phyloP scores from a whole-genome alignment of 108 stramenopile species.

The Nitzschia sp. region DNA sequence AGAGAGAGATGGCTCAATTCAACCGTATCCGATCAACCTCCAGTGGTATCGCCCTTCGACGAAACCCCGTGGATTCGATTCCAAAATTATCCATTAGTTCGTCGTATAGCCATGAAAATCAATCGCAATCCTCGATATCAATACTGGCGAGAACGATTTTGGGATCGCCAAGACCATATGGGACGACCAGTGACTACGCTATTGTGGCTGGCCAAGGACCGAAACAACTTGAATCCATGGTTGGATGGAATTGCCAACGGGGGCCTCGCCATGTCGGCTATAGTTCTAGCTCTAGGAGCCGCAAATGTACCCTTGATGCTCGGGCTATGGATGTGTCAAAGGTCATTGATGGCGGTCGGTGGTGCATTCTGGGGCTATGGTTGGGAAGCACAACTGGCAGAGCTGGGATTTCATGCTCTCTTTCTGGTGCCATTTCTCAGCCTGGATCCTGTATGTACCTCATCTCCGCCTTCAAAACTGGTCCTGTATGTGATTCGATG shows the following conservation, averaged over 20 bases:
- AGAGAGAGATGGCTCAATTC: constrained; percentile 38
- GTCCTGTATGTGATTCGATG: constrained; percentile 55
- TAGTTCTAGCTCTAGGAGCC: constrained; percentile 47
- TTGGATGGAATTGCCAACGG: constrained; percentile 51
- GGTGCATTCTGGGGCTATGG: constrained; percentile 66
- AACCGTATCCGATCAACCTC: background rate
- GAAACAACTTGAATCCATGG: constrained; percentile 61
- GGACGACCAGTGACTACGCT: constrained; percentile 50
- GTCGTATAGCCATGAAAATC: background rate
- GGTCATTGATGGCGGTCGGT: constrained; percentile 66
- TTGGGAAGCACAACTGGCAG: constrained; percentile 72
- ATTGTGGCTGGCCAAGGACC: constrained; percentile 53
- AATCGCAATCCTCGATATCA: background rate
- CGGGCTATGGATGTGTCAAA: constrained; percentile 57
- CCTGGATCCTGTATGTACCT: constrained; percentile 41
- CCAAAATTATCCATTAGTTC: background rate
- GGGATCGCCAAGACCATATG: constrained; percentile 48
- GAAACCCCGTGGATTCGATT: background rate
- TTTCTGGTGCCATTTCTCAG: constrained; percentile 65
- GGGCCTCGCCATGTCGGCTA: constrained; percentile 43
- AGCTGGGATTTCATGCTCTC: constrained; percentile 59
- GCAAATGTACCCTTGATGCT: constrained; percentile 64
- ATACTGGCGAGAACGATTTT: constrained; percentile 44
- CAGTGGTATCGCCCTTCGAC: background rate
- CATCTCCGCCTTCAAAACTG: constrained; percentile 34